Evolutionary conservation across 1,284 basidiomycete genomes (phyloP), one percentile per base, ranked within the genome.

Genomic region (Boletus semigastroideus): DNA sequence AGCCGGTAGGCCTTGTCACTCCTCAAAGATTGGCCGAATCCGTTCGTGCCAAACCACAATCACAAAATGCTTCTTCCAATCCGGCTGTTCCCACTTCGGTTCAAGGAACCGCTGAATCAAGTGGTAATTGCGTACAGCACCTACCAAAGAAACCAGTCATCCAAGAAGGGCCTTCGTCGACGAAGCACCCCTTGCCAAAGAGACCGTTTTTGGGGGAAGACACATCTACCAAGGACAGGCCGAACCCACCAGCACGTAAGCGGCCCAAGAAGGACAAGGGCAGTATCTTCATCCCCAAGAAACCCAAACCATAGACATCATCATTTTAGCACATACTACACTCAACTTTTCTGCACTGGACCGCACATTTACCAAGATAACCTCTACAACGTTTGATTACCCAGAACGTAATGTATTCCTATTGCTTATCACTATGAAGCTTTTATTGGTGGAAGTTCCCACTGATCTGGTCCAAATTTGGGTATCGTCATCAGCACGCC

Each of bases 371-470:
- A 54, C 38, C 4, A 54, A 49, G 49, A 53, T 25, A 14, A 51
- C 42, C 40, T 22, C 19, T 47, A 44, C 48, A 56, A 49, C 34
- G 38, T 37, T 53, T 46, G 30, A 43, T 10, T 44, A 22, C 41
- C 52, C 13, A 37, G 49, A 48, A 59, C 28, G 42, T 53, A 33
- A 56, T 55, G 33, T 65, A 57, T 57, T 53, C 31, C 34, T 58
- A 67, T 54, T 25, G 25, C 25, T 25, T 46, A 47, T 58, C 40
- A 37, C 44, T 57, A 48, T 33, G 56, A 44, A 42, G 73, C 77
- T 67, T 83, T 86, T 39, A 94, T 76, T 5, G 89, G 78, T 37
- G 93, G 92, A 48, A 97, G 71, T 67, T 95, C 91, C 82, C 94
- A 92, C 19, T 84, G 84, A 31, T 86, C 81, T 42, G 86, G 86